phyloP scores from a whole-genome alignment of 108 stramenopile species.

The Pseudonitzschia multistriata region DNA sequence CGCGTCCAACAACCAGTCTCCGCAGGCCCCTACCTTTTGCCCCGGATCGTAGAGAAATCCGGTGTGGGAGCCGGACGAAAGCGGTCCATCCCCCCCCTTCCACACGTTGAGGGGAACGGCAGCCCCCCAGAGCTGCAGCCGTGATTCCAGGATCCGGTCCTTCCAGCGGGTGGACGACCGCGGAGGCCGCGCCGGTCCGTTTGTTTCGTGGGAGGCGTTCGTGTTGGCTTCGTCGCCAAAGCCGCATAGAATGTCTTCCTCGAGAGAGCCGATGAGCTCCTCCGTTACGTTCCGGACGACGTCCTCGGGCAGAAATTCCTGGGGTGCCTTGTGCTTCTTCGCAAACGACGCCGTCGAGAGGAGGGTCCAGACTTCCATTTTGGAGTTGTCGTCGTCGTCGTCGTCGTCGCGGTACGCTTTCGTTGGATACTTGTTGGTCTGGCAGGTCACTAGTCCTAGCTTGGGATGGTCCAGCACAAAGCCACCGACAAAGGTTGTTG shows the following conservation, averaged over 20 bases:
- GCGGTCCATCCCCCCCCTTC: slow-evolving; percentile 18
- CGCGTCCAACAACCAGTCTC: slow-evolving; percentile 83
- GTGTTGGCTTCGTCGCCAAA: too few species aligned
- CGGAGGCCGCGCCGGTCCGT: too few species aligned
- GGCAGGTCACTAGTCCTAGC: slow-evolving; percentile 58
- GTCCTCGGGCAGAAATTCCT: slow-evolving; percentile 75
- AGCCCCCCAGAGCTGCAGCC: slow-evolving; percentile 88
- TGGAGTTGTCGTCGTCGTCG: slow-evolving; percentile 11
- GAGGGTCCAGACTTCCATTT: slow-evolving; percentile 76
- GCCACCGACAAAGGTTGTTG: slow-evolving; percentile 44
- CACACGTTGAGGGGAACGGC: slow-evolving; percentile 83
- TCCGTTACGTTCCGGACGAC: slow-evolving; percentile 49
- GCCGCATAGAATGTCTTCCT: slow-evolving; percentile 48
- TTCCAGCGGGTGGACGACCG: too few species aligned
- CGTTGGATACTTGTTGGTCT: slow-evolving; percentile 61
- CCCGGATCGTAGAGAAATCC: slow-evolving; percentile 69
- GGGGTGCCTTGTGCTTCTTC: slow-evolving; percentile 76
- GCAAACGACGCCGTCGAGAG: slow-evolving; percentile 74
- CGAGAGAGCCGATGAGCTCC: slow-evolving; percentile 49
- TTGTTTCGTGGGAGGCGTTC: too few species aligned
- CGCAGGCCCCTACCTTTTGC: slow-evolving; percentile 69
- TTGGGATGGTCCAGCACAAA: slow-evolving; percentile 66
- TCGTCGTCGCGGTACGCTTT: slow-evolving; percentile 18
- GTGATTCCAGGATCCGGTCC: slow-evolving; percentile 34
- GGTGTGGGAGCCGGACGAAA: neutral